These are phyloP conservation scores for Dacryopinax primogenitus DNA, from an alignment of 768 basidiomycete genomes.

Conservation along the genomic window DNA sequence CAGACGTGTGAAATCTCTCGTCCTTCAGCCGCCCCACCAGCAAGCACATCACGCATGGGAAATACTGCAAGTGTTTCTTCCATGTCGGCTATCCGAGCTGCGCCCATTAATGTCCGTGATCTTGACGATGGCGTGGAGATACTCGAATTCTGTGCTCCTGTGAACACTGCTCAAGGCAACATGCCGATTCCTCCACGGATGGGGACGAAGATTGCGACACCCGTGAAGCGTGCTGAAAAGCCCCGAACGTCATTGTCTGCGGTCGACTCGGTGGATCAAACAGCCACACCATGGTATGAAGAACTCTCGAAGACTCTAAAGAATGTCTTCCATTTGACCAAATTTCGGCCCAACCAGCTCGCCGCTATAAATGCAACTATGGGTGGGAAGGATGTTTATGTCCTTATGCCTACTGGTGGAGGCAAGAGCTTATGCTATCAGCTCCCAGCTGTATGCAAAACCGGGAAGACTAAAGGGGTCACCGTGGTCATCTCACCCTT, in stretches of 20 bases:
- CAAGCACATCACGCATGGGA: background rate
- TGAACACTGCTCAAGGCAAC: too few relatives aligned
- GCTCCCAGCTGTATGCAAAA: conserved; percentile 71
- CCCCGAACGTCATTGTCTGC: background rate
- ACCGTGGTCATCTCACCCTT: conserved; percentile 87
- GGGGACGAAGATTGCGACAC: too few relatives aligned
- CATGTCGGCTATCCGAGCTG: background rate
- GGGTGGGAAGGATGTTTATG: conserved; percentile 74
- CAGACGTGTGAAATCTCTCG: background rate
- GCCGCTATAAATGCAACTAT: conserved; percentile 73
- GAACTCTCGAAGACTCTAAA: conserved; percentile 47
- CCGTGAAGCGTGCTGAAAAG: background rate
- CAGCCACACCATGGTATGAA: conserved; percentile 25
- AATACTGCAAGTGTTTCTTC: background rate
- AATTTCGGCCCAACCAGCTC: conserved; percentile 73
- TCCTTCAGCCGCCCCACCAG: background rate
- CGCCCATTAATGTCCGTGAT: background rate
- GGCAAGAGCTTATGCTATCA: conserved; percentile 84
- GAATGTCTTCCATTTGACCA: conserved; percentile 46
- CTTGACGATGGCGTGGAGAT: background rate
- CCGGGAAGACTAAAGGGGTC: conserved; percentile 61
- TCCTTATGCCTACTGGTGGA: conserved; percentile 92
- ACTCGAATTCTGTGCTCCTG: background rate
- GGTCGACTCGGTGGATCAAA: background rate
- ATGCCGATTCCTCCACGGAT: too few relatives aligned